Evolutionary conservation across 2,329 filamentous ascomycete species (phyloP).

Genomic region (Ceratocystis cubensis): DNA sequence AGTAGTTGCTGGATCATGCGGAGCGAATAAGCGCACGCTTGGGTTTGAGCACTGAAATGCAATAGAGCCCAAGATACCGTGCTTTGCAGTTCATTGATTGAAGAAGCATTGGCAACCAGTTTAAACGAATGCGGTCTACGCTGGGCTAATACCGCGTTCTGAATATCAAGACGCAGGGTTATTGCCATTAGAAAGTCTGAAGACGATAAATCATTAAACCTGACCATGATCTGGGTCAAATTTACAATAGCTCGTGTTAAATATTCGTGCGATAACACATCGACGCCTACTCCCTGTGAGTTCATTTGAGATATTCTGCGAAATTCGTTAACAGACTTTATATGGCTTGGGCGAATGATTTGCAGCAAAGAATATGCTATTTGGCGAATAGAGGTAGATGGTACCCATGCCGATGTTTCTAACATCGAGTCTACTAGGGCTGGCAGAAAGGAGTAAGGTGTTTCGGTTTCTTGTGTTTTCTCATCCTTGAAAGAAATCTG

Average conservation of each 20-base stretch:
- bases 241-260: conserved; percentile 21
- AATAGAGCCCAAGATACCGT: conserved; percentile 41
- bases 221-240: background rate
- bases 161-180: conserved; percentile 20
- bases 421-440: conserved; percentile 42
- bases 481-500: conserved; percentile 22
- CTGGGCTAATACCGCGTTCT: conserved; percentile 24
- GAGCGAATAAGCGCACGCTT: conserved; percentile 36
- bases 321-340: conserved; percentile 28
- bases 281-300: conserved; percentile 15
- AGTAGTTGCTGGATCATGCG: conserved; percentile 32
- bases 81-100: conserved; percentile 25
- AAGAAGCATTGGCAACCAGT: conserved; percentile 6
- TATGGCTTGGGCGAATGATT: conserved; percentile 20
- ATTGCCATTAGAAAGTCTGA: conserved; percentile 15
- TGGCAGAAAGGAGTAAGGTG: conserved; percentile 47
- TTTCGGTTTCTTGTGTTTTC: conserved; percentile 16
- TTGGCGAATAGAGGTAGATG: conserved; percentile 36
- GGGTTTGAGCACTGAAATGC: conserved; percentile 49
- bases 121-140: conserved; percentile 23
- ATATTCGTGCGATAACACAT: conserved; percentile 26
- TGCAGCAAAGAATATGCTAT: conserved; percentile 43
- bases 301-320: conserved; percentile 26
- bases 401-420: conserved; percentile 39
- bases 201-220: background rate